phyloP scores from a whole-genome alignment of 73 alveolate species.

The Paraurostyla sp. region DNA sequence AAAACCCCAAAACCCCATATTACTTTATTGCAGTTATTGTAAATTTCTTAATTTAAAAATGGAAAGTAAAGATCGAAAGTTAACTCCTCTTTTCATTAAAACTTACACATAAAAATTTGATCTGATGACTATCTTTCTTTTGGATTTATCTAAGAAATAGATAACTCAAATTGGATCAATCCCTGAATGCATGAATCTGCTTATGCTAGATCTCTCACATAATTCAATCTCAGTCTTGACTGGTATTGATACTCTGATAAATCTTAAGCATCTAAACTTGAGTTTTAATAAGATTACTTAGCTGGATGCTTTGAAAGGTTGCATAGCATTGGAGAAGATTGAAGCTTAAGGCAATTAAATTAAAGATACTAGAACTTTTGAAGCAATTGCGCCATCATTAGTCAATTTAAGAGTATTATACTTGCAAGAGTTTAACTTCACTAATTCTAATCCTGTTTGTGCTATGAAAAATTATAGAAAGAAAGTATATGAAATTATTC shows the following conservation, averaged over 20 bases:
- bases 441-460: slow-evolving; percentile 59
- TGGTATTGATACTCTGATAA: slow-evolving; percentile 58
- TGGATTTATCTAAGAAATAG: slow-evolving; percentile 42
- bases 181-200: slow-evolving; percentile 67
- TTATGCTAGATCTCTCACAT: slow-evolving; percentile 62
- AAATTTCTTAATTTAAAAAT: not conserved
- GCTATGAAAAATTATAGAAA: slow-evolving; percentile 14
- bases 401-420: slow-evolving; percentile 28
- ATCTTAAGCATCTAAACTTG: slow-evolving; percentile 58
- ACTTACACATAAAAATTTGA: slow-evolving; percentile 69
- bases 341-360: slow-evolving; percentile 62
- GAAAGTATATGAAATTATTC: slow-evolving; percentile 4
- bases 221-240: slow-evolving; percentile 19
- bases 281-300: slow-evolving; percentile 56
- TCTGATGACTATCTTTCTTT: slow-evolving; percentile 56
- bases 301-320: slow-evolving; percentile 66
- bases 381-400: not conserved
- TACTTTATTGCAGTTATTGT: too few relatives aligned
- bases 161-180: slow-evolving; percentile 48
- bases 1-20: too few relatives aligned
- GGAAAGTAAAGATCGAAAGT: slow-evolving; percentile 47
- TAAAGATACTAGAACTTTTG: slow-evolving; percentile 52
- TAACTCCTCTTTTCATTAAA: slow-evolving; percentile 66
- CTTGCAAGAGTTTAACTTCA: slow-evolving; percentile 43
- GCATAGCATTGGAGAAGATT: slow-evolving; percentile 56